Evolutionary conservation across 2,329 filamentous ascomycete genomes (phyloP), one percentile per base, ranked within the genome.

Genomic region (Neocatenulostroma microsporum): DNA sequence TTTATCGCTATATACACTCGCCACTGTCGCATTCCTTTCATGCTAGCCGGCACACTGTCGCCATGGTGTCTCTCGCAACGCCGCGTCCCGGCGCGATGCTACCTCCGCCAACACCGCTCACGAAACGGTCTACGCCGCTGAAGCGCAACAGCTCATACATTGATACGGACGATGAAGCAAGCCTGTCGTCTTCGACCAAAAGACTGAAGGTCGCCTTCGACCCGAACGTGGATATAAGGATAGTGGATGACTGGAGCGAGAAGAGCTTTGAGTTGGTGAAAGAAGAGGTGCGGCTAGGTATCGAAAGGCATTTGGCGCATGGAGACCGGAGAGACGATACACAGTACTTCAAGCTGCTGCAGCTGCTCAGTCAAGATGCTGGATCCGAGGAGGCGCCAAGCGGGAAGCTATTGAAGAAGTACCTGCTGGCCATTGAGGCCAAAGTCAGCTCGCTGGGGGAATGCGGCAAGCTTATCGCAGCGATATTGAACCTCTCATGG

Each of bases 401-500:
- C 15, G 68, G 67, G 33, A 63, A 62, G 13, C 60, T 69, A 18
- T 60, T 80, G 36, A 70, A 66, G 45, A 72, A 76, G 51, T 76
- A 80, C 54, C 55, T 80, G 35, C 55, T 73, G 40, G 76, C 73
- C n/a, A 60, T 80, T 33, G 62, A 70, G 41, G 66, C 69, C n/a
- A 70, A 73, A 42, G 67, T 76, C 17, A 70, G 69, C 29, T 58
- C 66, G 34, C 63, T 81, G 34, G 68, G 69, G 40, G 69, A 67
- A 36, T 79, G 74, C 57, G 68, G 68, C 34, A 69, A 72, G 27
- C 59, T 81, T 10, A 74, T 80, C 23, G 63, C 73, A 42, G 69
- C 74, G 7, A 62, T 78, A 8, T 57, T 80, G 40, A 64, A 71
- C 44, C 73, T 73, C 42, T 67, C 72, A 49, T 81, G 77, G 77